These are phyloP conservation scores for Acer negundo DNA, from an alignment of 345 rosid species.

Conservation along the genomic window DNA sequence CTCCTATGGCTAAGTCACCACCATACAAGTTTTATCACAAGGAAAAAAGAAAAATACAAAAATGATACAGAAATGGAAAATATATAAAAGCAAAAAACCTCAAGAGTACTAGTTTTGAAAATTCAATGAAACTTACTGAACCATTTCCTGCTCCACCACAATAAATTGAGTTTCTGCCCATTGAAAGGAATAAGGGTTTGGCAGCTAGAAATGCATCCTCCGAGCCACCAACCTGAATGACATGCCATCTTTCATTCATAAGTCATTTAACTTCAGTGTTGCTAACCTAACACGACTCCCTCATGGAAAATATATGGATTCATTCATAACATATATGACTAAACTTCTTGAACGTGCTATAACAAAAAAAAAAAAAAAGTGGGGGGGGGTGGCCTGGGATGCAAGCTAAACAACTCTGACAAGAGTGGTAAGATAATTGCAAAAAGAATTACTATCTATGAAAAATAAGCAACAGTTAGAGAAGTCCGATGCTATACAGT, in stretches of 20 bases:
- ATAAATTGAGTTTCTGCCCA: conserved; percentile 78
- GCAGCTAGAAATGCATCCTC: conserved; percentile 74
- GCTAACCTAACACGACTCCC: conserved; percentile 8
- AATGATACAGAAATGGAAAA: neutral
- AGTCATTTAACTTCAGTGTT: neutral
- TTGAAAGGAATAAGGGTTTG: conserved; percentile 64
- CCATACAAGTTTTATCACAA: neutral
- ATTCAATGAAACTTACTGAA: conserved; percentile 59
- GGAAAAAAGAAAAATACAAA: neutral
- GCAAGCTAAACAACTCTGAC: neutral
- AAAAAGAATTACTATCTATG: neutral
- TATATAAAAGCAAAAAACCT: neutral
- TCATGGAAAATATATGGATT: neutral
- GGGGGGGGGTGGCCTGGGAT: too few species aligned
- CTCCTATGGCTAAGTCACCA: neutral
- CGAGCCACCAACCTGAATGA: conserved; percentile 86
- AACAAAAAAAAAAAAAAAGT: neutral
- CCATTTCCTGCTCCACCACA: conserved; percentile 98
- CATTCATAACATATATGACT: neutral
- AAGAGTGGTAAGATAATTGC: neutral
- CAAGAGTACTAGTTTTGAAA: neutral
- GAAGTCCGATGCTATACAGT: neutral
- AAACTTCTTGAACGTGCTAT: neutral
- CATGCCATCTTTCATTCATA: conserved; percentile 21
- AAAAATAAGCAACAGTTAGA: neutral